Base-by-base conservation (phyloP, 2,329 filamentous ascomycete genomes). In the Setomelanomma holmii region DNA sequence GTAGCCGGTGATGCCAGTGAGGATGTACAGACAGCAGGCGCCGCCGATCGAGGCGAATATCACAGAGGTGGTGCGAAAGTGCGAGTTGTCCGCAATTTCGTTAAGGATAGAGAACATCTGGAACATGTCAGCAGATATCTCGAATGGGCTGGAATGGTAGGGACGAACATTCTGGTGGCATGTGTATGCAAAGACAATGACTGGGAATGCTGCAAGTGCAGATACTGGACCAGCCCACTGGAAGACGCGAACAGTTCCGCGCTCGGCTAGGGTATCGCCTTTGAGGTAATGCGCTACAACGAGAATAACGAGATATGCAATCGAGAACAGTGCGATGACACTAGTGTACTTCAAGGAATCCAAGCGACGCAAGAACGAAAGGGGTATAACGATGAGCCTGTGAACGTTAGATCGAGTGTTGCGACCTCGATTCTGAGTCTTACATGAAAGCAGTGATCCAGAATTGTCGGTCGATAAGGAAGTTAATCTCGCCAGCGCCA, bases 31-130 rank as follows among this genome's bases (percentile, higher is more conserved):
- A 16, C 82, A 83, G 11, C 90, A 90, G n/a, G 93, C 91, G 23
- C 89, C 89, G 17, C 95, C 95, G 63, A 96, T 96, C 65, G 92
- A 96, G 4, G 89, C 84, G 19, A 83, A 80, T 11, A 98, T 87
- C 7, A 99, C 93, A 14, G 85, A 84, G 0, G 91, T 88, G 6
- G 93, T 89, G 56, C 89, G 89, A 66, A 81, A 83, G 17, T 91
- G 91, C 3, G 90, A 90, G 75, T 92, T 91, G 71, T 96, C 88
- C 52, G 86, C 83, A 61, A 99, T 91, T 76, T 99, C 95, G 68
- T 99, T 99, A 39, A 99, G 79, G 61, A 99, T 96, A 10, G 93
- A 96, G 74, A 99, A 99, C 95, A 99, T 99, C 90, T 95, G 63
- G 0, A 2, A 6, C 1, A 23, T 5, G 39, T 66, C 34, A 60